A percentile compares a stretch with the other conserved stretches of the same genome.
These are phyloP conservation scores for Leccinum uliginosum DNA, from an alignment of 768 basidiomycete genomes.

Conservation along the genomic window DNA sequence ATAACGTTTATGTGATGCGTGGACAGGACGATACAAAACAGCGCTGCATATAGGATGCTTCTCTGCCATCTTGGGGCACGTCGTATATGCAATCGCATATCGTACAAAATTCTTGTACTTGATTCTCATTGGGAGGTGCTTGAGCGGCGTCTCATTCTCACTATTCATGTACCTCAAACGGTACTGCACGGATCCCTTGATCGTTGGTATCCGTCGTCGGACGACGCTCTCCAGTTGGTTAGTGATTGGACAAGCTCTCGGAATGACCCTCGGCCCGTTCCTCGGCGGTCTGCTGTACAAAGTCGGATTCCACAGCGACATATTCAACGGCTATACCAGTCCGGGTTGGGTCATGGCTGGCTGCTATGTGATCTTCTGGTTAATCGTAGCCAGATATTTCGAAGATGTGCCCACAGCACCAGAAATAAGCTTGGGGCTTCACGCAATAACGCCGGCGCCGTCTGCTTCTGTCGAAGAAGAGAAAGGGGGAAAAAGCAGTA, in stretches of 20 bases:
- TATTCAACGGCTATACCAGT: slow-evolving; percentile 69
- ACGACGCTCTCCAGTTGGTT: slow-evolving; percentile 40
- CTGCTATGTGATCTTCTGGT: slow-evolving; percentile 21
- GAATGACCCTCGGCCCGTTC: background rate
- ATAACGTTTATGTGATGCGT: background rate
- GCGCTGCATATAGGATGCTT: slow-evolving; percentile 57
- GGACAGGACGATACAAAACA: slow-evolving; percentile 49
- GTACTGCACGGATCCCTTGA: slow-evolving; percentile 58
- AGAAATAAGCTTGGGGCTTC: slow-evolving; percentile 10
- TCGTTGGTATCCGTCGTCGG: slow-evolving; percentile 51
- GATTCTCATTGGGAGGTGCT: slow-evolving; percentile 67
- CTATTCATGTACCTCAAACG: slow-evolving; percentile 66
- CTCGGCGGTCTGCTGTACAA: slow-evolving; percentile 40
- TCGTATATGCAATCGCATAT: slow-evolving; percentile 62
- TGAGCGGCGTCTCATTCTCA: slow-evolving; percentile 56
- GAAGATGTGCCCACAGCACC: slow-evolving; percentile 34
- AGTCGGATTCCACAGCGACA: slow-evolving; percentile 47
- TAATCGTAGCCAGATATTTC: slow-evolving; percentile 7
- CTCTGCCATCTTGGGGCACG: slow-evolving; percentile 46
- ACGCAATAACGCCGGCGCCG: slow-evolving; percentile 1
- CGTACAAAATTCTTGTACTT: slow-evolving; percentile 56
- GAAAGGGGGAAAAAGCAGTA: background rate
- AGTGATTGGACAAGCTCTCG: slow-evolving; percentile 48
- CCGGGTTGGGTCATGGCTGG: slow-evolving; percentile 53
- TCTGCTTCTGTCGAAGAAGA: slow-evolving; percentile 31